Percentiles rank a stretch among this genome's conserved stretches.
These are phyloP conservation scores for Bryoerythrophyllum caledonicum DNA, from an alignment of 225 moss, liverwort and hornwort species.

Conservation along the genomic window DNA sequence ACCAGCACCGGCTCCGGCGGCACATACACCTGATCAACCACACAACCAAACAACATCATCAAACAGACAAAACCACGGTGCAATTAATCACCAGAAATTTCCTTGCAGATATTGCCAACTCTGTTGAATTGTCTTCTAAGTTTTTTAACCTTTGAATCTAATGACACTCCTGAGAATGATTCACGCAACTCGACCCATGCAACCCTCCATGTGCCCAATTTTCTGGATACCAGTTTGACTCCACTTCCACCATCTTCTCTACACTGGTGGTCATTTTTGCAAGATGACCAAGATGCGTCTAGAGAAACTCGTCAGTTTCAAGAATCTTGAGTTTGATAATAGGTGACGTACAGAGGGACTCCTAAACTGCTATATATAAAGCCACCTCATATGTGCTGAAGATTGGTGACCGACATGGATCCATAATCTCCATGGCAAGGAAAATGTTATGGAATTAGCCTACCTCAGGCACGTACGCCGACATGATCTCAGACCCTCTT, in stretches of 20 bases:
- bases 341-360: too few relatives aligned
- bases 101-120: too few relatives aligned
- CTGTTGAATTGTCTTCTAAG: too few relatives aligned
- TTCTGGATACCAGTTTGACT: background rate
- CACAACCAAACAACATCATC: too few relatives aligned
- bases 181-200: background rate
- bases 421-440: background rate
- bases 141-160: too few relatives aligned
- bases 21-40: slow-evolving; percentile 30
- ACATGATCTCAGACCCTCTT: slow-evolving; percentile 14
- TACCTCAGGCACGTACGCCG: slow-evolving; percentile 16
- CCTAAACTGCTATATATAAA: too few relatives aligned
- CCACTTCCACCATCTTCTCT: background rate
- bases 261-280: too few relatives aligned
- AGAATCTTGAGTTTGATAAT: too few relatives aligned
- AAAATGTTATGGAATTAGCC: background rate
- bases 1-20: slow-evolving; percentile 37
- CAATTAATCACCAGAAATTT: background rate
- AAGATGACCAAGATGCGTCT: too few relatives aligned
- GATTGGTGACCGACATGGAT: background rate
- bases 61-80: background rate
- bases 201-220: too few relatives aligned
- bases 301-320: too few relatives aligned
- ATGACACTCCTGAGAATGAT: too few relatives aligned
- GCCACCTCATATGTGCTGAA: background rate